Percentiles rank a stretch among this genome's conserved stretches.
Conservation (phyloP, 2,329 filamentous ascomycete genomes). For the Ceratocystis papillata region DNA sequence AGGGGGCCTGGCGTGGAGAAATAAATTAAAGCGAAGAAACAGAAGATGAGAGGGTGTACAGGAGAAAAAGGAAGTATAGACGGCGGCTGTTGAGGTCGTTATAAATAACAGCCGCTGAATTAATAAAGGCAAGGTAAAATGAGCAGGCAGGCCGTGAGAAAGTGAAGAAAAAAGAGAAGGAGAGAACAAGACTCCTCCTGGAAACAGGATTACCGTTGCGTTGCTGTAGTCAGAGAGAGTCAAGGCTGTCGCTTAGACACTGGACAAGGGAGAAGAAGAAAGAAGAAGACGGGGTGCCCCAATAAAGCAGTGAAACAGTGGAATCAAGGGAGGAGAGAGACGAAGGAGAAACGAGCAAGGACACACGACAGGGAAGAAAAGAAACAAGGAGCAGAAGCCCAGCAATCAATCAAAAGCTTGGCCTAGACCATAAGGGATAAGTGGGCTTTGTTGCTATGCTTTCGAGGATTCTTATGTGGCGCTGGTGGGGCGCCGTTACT, state of each 20-base stretch:
- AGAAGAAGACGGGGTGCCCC: background rate
- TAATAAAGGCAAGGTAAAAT: background rate
- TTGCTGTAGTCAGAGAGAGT: slow-evolving; percentile 12
- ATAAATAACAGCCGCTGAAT: slow-evolving; percentile 9
- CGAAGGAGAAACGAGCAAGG: slow-evolving; percentile 1
- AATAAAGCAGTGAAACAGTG: slow-evolving; percentile 5
- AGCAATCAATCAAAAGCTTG: slow-evolving; percentile 12
- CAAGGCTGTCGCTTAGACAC: slow-evolving; percentile 10
- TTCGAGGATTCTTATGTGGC: background rate
- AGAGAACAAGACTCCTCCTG: slow-evolving; percentile 6
- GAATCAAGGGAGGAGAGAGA: background rate
- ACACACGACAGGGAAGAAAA: background rate
- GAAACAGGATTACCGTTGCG: slow-evolving; percentile 3
- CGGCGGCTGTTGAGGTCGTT: background rate
- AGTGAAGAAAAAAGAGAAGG: too few species aligned
- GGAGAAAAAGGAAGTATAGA: background rate
- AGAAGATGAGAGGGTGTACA: background rate
- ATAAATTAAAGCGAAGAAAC: background rate
- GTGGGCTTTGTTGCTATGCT: background rate
- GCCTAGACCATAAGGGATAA: background rate
- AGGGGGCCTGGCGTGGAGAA: background rate
- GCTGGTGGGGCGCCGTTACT: background rate
- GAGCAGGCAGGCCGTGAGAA: background rate
- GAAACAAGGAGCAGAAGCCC: slow-evolving; percentile 1
- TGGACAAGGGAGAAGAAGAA: slow-evolving; percentile 10